These are phyloP conservation scores for Cucurbita pepo DNA, from an alignment of 306 rosid genomes.

Conservation along the genomic window DNA sequence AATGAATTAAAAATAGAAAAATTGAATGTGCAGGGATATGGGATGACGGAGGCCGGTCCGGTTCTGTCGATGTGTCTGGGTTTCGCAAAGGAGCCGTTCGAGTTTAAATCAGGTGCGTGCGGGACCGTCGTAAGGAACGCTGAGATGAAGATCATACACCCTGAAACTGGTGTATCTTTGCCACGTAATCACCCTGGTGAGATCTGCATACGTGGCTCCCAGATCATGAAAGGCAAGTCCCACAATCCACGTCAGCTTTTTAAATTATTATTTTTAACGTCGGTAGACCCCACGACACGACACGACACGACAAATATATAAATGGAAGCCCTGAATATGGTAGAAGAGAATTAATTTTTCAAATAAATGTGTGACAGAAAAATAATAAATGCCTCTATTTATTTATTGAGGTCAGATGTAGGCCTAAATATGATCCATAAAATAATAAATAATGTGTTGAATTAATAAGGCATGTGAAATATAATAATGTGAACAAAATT, in stretches of 20 bases:
- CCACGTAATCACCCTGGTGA: slow-evolving; percentile 54
- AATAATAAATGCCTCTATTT: too few relatives aligned
- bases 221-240: slow-evolving; percentile 68
- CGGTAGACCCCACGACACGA: too few relatives aligned
- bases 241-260: not conserved
- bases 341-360: too few relatives aligned
- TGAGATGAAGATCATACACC: slow-evolving; percentile 56
- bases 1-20: too few relatives aligned
- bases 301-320: too few relatives aligned
- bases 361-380: too few relatives aligned
- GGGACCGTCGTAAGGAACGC: slow-evolving; percentile 72
- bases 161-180: slow-evolving; percentile 39
- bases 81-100: slow-evolving; percentile 45
- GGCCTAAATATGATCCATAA: too few relatives aligned
- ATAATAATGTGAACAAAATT: not conserved
- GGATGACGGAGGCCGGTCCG: slow-evolving; percentile 93
- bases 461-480: not conserved
- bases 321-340: too few relatives aligned
- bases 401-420: too few relatives aligned
- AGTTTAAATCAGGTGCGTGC: slow-evolving; percentile 64
- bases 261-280: too few relatives aligned
- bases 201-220: slow-evolving; percentile 75
- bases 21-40: slow-evolving; percentile 42
- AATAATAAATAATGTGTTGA: not conserved
- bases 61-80: slow-evolving; percentile 63